Percentiles rank a stretch among this genome's conserved stretches.
Evolutionary conservation across 2,329 filamentous ascomycete genomes (phyloP).

Genomic region (Cercospora sp.): DNA sequence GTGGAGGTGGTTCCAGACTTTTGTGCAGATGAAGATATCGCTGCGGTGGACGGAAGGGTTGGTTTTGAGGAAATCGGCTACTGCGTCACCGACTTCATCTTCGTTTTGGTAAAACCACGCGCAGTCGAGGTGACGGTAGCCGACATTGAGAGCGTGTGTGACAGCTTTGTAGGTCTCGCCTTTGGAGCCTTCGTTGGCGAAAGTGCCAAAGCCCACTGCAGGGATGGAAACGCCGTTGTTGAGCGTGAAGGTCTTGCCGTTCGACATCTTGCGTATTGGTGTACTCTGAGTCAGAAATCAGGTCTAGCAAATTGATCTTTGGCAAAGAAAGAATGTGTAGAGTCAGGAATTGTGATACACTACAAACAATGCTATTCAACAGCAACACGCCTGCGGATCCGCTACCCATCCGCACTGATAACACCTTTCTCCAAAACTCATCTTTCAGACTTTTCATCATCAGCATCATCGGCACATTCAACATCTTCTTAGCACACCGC

Average conservation of each 20-base stretch:
- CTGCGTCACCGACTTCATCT: constrained; percentile 54
- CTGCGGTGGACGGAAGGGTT: constrained; percentile 49
- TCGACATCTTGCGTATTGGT: constrained; percentile 52
- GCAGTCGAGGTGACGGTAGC: constrained; percentile 59
- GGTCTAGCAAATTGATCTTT: not conserved
- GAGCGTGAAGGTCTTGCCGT: constrained; percentile 55
- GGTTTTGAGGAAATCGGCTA: constrained; percentile 57
- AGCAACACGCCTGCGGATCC: not conserved
- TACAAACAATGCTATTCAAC: not conserved
- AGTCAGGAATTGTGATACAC: not conserved
- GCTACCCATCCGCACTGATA: not conserved
- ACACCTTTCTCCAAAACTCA: not conserved
- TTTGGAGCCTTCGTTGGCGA: constrained; percentile 63
- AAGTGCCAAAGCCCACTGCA: constrained; percentile 65
- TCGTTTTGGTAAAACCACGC: constrained; percentile 59
- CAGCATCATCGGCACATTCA: constrained; percentile 6
- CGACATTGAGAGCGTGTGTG: constrained; percentile 51
- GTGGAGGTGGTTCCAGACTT: constrained; percentile 57
- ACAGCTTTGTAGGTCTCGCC: constrained; percentile 60
- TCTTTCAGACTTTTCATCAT: constrained; percentile 15
- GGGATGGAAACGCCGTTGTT: constrained; percentile 63
- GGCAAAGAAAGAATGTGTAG: not conserved
- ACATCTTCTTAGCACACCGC: not conserved
- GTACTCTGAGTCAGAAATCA: constrained; percentile 2
- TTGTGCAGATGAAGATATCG: constrained; percentile 55